Base-by-base conservation (phyloP, 257 asterid species). In the Solanum appendiculatum region DNA sequence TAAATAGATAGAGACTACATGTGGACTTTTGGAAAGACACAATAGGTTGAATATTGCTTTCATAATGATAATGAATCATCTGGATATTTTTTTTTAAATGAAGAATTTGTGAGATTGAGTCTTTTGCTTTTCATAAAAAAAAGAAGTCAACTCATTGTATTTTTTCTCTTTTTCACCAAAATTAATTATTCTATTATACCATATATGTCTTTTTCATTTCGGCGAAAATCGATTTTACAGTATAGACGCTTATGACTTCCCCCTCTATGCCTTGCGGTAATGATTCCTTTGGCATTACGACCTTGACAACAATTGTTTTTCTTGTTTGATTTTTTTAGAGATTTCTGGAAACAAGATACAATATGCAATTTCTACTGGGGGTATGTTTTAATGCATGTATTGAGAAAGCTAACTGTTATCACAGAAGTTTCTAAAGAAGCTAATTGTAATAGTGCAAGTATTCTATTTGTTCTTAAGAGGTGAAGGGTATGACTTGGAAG, bases 331-430 rank as follows among this genome's bases (percentile, higher is more conserved):
- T 40, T 9, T 40, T 9, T 8, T 9, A 9, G 44, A 93, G 16
- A 86, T 95, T 44, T 86, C 89, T 80, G 88, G 85, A 25, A 92
- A 89, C 63, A 91, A 86, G 89, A 93, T 93, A 86, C 83, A 89
- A 23, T 94, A 96, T 88, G 87, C 93, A 27, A 69, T 94, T 89
- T 87, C 91, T 86, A 94, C 95, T 60, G 97, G 97, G 93, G 98
- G 99, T 95, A 90, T 60, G 93, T 72, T 31, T 34, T 60, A 63
- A 27, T 31, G 12, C 13, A 7, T 69, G 14, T 31, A 69, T 68
- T 29, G 23, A 66, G 12, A 40, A 40, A 66, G 21, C 20, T 27
- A 13, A 14, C 12, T 66, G 69, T 60, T 8, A 60, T 33, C 34
- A 33, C 34, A 33, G 34, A 33, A 33, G 34, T 33, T 33, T 33